phyloP scores from a whole-genome alignment of 2,329 filamentous ascomycete species.

The Talaromyces sp. region DNA sequence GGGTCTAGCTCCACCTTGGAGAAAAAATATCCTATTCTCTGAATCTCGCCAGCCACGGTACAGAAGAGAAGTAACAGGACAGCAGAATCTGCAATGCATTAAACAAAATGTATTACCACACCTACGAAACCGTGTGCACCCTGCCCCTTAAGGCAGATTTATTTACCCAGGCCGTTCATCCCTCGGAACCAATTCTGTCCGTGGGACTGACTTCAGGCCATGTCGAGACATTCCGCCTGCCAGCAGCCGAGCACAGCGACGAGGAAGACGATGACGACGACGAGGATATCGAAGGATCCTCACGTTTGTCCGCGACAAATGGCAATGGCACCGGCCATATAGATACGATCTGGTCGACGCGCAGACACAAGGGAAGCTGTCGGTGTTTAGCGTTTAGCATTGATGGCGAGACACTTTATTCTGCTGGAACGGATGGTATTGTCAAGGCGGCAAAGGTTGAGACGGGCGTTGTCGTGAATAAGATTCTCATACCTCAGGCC shows the following conservation, averaged over 20 bases:
- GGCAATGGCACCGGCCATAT: constrained; percentile 67
- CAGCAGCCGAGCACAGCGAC: constrained; percentile 54
- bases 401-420: constrained; percentile 69
- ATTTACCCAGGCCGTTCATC: constrained; percentile 85
- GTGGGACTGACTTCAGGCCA: constrained; percentile 83
- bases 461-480: constrained; percentile 70
- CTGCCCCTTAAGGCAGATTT: constrained; percentile 82
- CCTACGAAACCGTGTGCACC: constrained; percentile 76
- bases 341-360: constrained; percentile 80
- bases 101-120: neutral
- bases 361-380: constrained; percentile 91
- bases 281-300: constrained; percentile 37
- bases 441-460: constrained; percentile 60
- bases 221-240: constrained; percentile 78
- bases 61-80: neutral
- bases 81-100: neutral
- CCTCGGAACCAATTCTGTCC: constrained; percentile 76
- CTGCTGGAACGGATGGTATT: constrained; percentile 62
- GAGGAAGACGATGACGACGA: constrained; percentile 53
- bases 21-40: constrained; percentile 5
- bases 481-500: constrained; percentile 68
- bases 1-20: constrained; percentile 2
- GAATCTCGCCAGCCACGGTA: neutral
- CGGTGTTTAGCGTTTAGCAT: constrained; percentile 73
- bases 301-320: constrained; percentile 42